Evolutionary conservation across 352 stramenopile genomes (phyloP), one percentile per base, ranked within the genome.

Genomic region (Phytophthora pisi): DNA sequence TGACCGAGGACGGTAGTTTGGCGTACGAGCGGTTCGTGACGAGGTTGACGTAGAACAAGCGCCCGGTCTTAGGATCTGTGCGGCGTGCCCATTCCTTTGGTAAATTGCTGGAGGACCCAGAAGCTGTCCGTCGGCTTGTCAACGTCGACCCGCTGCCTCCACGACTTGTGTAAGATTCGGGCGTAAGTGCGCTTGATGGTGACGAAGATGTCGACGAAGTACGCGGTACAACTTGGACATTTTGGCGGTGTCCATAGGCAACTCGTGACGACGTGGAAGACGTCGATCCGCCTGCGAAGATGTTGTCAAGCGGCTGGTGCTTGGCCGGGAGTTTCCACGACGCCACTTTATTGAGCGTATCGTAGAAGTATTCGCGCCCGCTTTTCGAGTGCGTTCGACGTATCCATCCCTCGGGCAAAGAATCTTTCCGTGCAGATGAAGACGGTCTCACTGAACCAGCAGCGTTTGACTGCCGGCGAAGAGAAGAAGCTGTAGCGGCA

Each of bases 1-100:
- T 86, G 49, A 93, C 85, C 1, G 80, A 85, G n/a, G 85, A 90
- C 36, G 85, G 85, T n/a, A 95, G 70, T 4, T 85, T 82, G 24
- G 85, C 82, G 40, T 92, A 93, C 46, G 82, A 82, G 58, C 91
- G 91, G 65, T 93, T 93, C n/a, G 82, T 92, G 47, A 93, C 52
- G 13, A 95, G 75, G 59, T 95, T 95, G 38, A 95, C 82, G 65
- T 95, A 95, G 59, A 89, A 95, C 18, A 93, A 62, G 5, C 87
- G 81, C 0, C 85, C 87, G 2, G 83, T 93, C 74, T 92, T 92
- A 8, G 87, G 82, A 52, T 95, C 85, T 15, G 85, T 91, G 26
- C 85, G 85, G 1, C 87, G 75, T 11, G 80, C 83, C 87, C 87
- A 95, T 53, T 93, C 86, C 66, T 93, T 92, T 6, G 87, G 87